These are phyloP conservation scores for Aspergillus sp. DNA, from an alignment of 2,329 filamentous ascomycete species.

Conservation along the genomic window DNA sequence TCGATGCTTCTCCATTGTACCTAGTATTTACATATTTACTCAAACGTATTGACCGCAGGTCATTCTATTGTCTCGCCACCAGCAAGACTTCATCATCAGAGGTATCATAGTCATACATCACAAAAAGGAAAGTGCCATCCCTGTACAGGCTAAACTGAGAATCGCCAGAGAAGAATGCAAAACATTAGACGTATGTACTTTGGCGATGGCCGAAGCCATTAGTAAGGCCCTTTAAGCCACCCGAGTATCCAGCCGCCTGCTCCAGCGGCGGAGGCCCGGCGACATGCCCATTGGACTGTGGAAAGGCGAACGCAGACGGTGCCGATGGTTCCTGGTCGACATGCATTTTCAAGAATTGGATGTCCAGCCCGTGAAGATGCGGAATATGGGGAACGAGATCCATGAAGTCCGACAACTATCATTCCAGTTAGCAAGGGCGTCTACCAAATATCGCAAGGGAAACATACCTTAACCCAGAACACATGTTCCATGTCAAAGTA, in stretches of 20 bases:
- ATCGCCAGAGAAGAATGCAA: constrained; percentile 19
- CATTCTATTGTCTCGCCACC: constrained; percentile 16
- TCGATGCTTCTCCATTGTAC: background rate
- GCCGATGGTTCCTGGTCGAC: constrained; percentile 36
- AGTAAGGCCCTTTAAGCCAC: constrained; percentile 30
- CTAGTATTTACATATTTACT: background rate
- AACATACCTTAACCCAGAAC: constrained; percentile 51
- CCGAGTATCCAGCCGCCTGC: constrained; percentile 14
- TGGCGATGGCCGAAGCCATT: constrained; percentile 38
- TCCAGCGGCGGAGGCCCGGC: constrained; percentile 20
- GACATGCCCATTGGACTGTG: constrained; percentile 32
- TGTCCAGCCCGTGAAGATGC: constrained; percentile 44
- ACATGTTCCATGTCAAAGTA: constrained; percentile 51
- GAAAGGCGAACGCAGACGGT: constrained; percentile 13
- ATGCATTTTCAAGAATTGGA: constrained; percentile 42
- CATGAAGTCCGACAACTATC: constrained; percentile 50
- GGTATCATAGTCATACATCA: constrained; percentile 46
- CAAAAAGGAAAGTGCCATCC: constrained; percentile 25
- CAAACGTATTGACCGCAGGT: background rate
- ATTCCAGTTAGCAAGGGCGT: constrained; percentile 10
- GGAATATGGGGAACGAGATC: constrained; percentile 49
- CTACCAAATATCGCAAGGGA: background rate
- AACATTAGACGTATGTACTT: constrained; percentile 42
- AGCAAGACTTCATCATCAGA: constrained; percentile 23
- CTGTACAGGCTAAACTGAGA: constrained; percentile 24